Percentiles rank a stretch among this genome's conserved stretches.
Evolutionary conservation across 108 stramenopile genomes (phyloP).

Genomic region (Thalassiosira profunda): DNA sequence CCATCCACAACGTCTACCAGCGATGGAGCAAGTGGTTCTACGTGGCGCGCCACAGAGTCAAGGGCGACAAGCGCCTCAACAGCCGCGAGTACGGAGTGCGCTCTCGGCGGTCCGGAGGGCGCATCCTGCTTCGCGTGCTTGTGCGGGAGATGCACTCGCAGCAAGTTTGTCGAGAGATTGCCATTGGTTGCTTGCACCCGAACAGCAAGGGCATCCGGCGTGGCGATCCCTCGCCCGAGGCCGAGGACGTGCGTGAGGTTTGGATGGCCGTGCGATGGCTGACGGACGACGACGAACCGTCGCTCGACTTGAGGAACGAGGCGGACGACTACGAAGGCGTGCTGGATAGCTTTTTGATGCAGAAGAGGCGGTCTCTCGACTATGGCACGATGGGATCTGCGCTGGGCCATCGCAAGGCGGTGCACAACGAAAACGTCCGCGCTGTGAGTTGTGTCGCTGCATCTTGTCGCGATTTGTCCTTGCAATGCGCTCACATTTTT

Average conservation of each 20-base stretch:
- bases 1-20: constrained; percentile 1
- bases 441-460: too few relatives aligned
- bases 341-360: constrained; percentile 62
- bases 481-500: too few relatives aligned
- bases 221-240: constrained; percentile 35
- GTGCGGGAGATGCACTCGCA: constrained; percentile 58
- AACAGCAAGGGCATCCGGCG: constrained; percentile 71
- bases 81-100: constrained; percentile 44
- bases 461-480: too few relatives aligned
- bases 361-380: constrained; percentile 28
- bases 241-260: constrained; percentile 72
- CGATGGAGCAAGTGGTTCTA: constrained; percentile 64
- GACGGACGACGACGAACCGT: constrained; percentile 24
- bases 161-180: constrained; percentile 62
- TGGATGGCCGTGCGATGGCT: constrained; percentile 79
- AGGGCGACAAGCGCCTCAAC: constrained; percentile 56
- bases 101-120: constrained; percentile 61
- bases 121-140: constrained; percentile 71
- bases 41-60: constrained; percentile 70
- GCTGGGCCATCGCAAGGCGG: constrained; percentile 51
- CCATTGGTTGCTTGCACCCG: constrained; percentile 81
- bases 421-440: constrained; percentile 78
- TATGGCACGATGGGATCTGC: constrained; percentile 44
- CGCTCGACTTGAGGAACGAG: constrained; percentile 24
- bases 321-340: constrained; percentile 46